Evolutionary conservation across 768 basidiomycete genomes (phyloP).

Genomic region (Hericium coralloides): DNA sequence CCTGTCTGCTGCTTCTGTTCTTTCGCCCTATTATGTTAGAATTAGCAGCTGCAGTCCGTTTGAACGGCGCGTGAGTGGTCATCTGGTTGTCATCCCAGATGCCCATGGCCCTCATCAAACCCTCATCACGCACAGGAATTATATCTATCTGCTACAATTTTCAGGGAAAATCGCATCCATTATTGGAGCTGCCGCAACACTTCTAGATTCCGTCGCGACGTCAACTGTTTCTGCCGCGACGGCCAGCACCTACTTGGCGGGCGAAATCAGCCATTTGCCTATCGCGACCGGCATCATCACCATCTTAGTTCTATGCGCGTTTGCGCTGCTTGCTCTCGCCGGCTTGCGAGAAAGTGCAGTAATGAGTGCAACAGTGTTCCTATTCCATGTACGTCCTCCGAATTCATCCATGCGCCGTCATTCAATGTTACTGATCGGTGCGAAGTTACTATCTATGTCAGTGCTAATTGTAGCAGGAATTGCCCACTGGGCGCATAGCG

Average conservation of each 20-base stretch:
- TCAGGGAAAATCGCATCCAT: slow-evolving; percentile 9
- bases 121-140: neutral
- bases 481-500: slow-evolving; percentile 9
- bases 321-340: slow-evolving; percentile 10
- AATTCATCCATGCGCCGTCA: neutral
- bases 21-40: slow-evolving; percentile 7
- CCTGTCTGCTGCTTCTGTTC: slow-evolving; percentile 10
- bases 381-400: slow-evolving; percentile 9
- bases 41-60: neutral
- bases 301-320: slow-evolving; percentile 7
- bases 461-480: slow-evolving; percentile 4
- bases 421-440: neutral
- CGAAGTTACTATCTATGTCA: slow-evolving; percentile 8
- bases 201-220: slow-evolving; percentile 12
- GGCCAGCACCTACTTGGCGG: slow-evolving; percentile 11
- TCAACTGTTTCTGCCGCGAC: slow-evolving; percentile 13
- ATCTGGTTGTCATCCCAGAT: neutral
- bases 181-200: slow-evolving; percentile 11
- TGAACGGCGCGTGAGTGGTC: slow-evolving; percentile 3
- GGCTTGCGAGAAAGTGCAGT: slow-evolving; percentile 12
- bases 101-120: neutral
- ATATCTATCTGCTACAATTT: slow-evolving; percentile 3
- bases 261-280: slow-evolving; percentile 9
- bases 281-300: slow-evolving; percentile 6
- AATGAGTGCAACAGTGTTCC: slow-evolving; percentile 7